phyloP scores from a whole-genome alignment of 345 rosid species.

The Brassica rapa region DNA sequence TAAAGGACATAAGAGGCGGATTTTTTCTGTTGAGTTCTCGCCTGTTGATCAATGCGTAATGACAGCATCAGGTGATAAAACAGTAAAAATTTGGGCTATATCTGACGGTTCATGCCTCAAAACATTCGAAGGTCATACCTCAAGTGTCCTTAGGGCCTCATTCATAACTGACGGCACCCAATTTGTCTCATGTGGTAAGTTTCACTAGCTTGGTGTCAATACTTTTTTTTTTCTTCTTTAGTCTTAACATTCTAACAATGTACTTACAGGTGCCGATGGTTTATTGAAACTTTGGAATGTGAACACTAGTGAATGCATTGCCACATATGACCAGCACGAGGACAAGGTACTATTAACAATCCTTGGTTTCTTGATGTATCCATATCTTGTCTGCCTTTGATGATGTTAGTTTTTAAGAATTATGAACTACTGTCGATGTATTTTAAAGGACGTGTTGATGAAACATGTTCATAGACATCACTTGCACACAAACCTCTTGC shows the following conservation, averaged over 20 bases:
- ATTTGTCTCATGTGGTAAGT: conserved; percentile 87
- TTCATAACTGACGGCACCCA: conserved; percentile 89
- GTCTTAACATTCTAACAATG: conserved; percentile 25
- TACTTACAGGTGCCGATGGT: conserved; percentile 84
- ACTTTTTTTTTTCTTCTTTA: neutral
- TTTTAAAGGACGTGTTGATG: conserved; percentile 5
- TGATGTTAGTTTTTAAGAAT: too few relatives aligned
- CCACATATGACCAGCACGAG: conserved; percentile 92
- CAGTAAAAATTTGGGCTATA: conserved; percentile 89
- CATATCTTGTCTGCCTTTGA: neutral
- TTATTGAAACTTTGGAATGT: conserved; percentile 91
- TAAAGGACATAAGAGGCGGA: conserved; percentile 88
- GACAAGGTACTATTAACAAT: conserved; percentile 65
- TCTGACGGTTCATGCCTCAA: conserved; percentile 91
- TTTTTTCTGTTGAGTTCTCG: conserved; percentile 98
- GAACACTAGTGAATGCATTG: conserved; percentile 80
- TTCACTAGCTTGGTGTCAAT: conserved; percentile 16
- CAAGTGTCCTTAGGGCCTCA: conserved; percentile 86
- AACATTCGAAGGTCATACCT: conserved; percentile 96
- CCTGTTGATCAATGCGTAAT: conserved; percentile 94
- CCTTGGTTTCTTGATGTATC: conserved; percentile 7
- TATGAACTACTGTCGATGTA: too few relatives aligned
- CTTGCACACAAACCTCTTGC: neutral
- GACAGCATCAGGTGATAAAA: conserved; percentile 94
- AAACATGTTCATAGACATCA: conserved; percentile 2